Evolutionary conservation across 371 early-diverging fungal species (phyloP), one percentile per base, ranked within the genome.

Genomic region (Rhizopus stolonifer): DNA sequence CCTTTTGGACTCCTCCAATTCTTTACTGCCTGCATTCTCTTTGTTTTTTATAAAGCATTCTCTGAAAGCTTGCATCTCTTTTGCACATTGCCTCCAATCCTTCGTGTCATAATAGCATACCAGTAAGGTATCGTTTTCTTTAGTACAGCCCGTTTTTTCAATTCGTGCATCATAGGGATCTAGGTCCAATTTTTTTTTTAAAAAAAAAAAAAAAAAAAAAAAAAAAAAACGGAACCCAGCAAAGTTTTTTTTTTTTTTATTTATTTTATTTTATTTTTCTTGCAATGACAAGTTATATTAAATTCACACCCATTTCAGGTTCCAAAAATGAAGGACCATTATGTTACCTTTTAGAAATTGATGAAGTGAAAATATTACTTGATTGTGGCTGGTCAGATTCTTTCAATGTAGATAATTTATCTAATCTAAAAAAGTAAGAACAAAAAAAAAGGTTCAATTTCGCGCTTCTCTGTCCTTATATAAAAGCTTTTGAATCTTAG

Each of bases 321-420:
- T 86, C 91, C 13, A 85, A 85, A 60, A 85, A 81, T 54, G 91
- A 91, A 63, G 90, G 84, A 45, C 84, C 92, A 1, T 75, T 94
- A 24, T 94, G 95, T 68, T 95, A 94, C 64, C 60, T 98, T 52
- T 75, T 98, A 44, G 93, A 95, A 66, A 85, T 96, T 24, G 93
- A 93, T 62, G 89, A 91, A 51, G 89, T 89, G 26, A 88, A 86
- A 50, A 86, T 98, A 32, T 67, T 98, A 44, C 79, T 98, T 25
- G 98, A 98, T 69, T 96, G 96, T 74, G 98, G 97, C 15, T 91
- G 92, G 88, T 79, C 82, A 44, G 89, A 87, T 65, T 57, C 69
- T 21, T 87, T 91, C 55, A 74, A 91, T 53, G 70, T 80, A 39
- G 83, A 86, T 9, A 85, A 84, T 50, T 73, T 94, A 22, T 68